Conservation (phyloP, 768 basidiomycete species). For the Serendipita sp. region DNA sequence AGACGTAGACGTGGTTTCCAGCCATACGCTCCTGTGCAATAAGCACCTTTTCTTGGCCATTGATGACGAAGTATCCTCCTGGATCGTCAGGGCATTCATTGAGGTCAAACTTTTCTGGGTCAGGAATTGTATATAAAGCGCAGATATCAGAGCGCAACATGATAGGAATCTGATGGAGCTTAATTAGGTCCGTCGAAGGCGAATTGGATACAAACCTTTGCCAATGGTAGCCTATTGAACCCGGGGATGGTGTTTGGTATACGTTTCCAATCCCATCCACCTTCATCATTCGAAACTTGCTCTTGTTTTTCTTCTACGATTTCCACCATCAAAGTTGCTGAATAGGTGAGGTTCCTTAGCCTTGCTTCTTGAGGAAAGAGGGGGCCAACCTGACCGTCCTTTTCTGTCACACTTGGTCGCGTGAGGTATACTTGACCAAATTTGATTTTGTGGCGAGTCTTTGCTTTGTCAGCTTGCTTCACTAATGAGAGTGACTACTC, state of each 20-base stretch:
- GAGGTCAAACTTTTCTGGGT: conserved; percentile 71
- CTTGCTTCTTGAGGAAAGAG: conserved; percentile 96
- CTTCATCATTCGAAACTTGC: conserved; percentile 48
- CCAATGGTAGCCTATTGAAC: conserved; percentile 29
- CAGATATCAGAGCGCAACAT: conserved; percentile 96
- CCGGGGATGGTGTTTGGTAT: conserved; percentile 65
- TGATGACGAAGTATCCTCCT: conserved; percentile 98
- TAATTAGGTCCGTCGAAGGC: not conserved
- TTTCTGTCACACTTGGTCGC: conserved; percentile 84
- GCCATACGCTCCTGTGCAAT: conserved; percentile 99
- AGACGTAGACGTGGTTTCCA: conserved; percentile 97
- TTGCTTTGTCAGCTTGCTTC: not conserved
- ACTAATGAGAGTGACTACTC: not conserved
- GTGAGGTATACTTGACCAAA: conserved; percentile 98
- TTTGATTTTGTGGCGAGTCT: conserved; percentile 89
- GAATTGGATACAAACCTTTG: conserved; percentile 42
- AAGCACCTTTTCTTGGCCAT: conserved; percentile 98
- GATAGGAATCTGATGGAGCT: conserved; percentile 62
- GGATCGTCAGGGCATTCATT: conserved; percentile 99
- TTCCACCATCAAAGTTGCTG: conserved; percentile 87
- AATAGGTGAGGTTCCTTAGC: conserved; percentile 88
- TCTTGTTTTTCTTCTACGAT: conserved; percentile 70
- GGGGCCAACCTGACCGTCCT: conserved; percentile 83
- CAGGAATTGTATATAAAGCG: conserved; percentile 63
- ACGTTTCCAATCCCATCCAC: conserved; percentile 52